Percentiles rank a stretch among this genome's conserved stretches.
These are phyloP conservation scores for Fusarium pilosicola DNA, from an alignment of 2,329 filamentous ascomycete species.

Conservation along the genomic window DNA sequence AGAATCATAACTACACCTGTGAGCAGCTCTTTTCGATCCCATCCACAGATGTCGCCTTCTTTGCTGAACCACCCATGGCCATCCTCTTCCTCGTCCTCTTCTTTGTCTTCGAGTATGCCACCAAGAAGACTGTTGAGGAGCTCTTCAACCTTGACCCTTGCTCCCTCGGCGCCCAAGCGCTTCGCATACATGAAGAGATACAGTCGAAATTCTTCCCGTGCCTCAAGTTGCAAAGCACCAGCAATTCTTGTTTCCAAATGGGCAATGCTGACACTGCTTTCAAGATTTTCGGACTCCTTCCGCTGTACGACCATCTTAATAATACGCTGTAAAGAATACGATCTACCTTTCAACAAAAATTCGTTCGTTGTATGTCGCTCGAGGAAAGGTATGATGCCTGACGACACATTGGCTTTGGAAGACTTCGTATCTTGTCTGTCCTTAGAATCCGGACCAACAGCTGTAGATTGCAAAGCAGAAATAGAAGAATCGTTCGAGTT, in stretches of 20 bases:
- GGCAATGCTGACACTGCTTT: conserved; percentile 89
- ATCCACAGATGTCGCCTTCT: conserved; percentile 83
- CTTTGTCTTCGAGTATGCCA: conserved; percentile 70
- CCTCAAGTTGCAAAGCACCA: conserved; percentile 83
- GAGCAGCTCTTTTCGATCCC: conserved; percentile 86
- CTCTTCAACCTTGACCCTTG: conserved; percentile 91
- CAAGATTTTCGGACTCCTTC: conserved; percentile 92
- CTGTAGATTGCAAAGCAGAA: conserved; percentile 78
- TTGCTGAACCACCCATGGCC: conserved; percentile 71
- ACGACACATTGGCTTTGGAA: conserved; percentile 72
- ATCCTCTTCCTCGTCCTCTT: conserved; percentile 47
- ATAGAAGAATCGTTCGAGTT: conserved; percentile 95
- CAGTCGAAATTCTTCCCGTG: conserved; percentile 90
- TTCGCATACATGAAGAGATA: conserved; percentile 99
- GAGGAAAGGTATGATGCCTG: conserved; percentile 90
- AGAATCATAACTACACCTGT: conserved; percentile 93
- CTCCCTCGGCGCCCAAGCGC: conserved; percentile 88
- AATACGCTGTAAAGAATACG: conserved; percentile 89
- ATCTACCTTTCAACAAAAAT: conserved; percentile 88
- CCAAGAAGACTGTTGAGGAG: conserved; percentile 84
- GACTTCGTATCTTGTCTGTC: conserved; percentile 58
- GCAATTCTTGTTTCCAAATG: conserved; percentile 96
- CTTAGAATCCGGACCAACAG: conserved; percentile 66
- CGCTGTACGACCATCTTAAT: conserved; percentile 89
- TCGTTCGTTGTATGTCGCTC: conserved; percentile 96